These are phyloP conservation scores for Phytophthora litchii DNA, from an alignment of 352 stramenopile genomes.

Conservation along the genomic window DNA sequence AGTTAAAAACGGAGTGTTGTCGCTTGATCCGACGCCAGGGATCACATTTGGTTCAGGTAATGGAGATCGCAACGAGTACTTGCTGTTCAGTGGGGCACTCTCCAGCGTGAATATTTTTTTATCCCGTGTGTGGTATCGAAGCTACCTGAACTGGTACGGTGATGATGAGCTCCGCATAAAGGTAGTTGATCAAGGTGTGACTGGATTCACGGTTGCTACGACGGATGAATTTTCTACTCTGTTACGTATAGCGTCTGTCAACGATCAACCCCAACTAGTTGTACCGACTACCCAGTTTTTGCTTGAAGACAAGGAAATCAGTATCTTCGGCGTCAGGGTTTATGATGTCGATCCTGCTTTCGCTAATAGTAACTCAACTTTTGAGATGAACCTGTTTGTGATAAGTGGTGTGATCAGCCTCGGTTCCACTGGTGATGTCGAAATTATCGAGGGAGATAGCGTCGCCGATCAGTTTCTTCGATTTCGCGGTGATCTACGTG, in stretches of 20 bases:
- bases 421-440: conserved; percentile 26
- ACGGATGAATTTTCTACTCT: conserved; percentile 42
- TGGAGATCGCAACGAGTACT: conserved; percentile 53
- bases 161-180: conserved; percentile 58
- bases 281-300: conserved; percentile 58
- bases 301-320: conserved; percentile 64
- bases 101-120: conserved; percentile 67
- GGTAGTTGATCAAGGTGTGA: conserved; percentile 70
- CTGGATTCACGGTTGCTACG: conserved; percentile 49
- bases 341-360: conserved; percentile 59
- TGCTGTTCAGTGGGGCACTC: conserved; percentile 68
- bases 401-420: conserved; percentile 60
- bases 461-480: conserved; percentile 54
- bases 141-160: conserved; percentile 80
- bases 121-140: conserved; percentile 52
- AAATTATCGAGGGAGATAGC: conserved; percentile 61
- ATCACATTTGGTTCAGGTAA: conserved; percentile 66
- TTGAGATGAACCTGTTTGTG: conserved; percentile 65
- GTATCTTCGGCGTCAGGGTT: conserved; percentile 70
- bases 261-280: conserved; percentile 60
- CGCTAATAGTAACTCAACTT: conserved; percentile 40
- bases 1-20: conserved; percentile 61
- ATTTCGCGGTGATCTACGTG: conserved; percentile 55
- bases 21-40: conserved; percentile 53
- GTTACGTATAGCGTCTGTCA: conserved; percentile 60